phyloP scores from a whole-genome alignment of 768 basidiomycete genomes.

The Serendipita sp. region DNA sequence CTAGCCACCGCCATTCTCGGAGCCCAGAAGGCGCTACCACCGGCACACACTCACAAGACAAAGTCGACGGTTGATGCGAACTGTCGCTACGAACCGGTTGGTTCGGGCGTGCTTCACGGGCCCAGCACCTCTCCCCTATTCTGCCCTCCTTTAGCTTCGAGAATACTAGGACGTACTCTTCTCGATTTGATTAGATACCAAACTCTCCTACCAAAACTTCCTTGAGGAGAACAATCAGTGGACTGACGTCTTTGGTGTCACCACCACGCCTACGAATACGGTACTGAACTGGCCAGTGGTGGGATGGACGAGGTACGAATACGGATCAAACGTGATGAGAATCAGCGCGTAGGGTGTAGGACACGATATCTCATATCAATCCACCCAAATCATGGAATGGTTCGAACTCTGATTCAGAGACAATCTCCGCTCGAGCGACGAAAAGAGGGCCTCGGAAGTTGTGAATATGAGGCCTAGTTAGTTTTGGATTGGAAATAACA shows the following conservation, averaged over 20 bases:
- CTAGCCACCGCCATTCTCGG: too few species aligned
- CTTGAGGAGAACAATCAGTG: constrained; percentile 38
- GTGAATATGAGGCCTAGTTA: too few species aligned
- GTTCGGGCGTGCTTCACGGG: too few species aligned
- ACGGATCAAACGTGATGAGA: neutral
- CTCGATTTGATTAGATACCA: constrained; percentile 22
- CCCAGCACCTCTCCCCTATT: too few species aligned
- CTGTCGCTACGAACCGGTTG: too few species aligned
- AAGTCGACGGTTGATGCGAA: too few species aligned
- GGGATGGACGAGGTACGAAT: neutral
- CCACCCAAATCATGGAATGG: neutral
- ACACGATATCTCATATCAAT: neutral
- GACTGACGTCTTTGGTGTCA: constrained; percentile 37
- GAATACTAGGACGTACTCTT: neutral
- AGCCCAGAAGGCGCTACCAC: too few species aligned
- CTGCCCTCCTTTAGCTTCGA: too few species aligned
- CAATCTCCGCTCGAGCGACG: too few species aligned
- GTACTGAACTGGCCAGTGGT: neutral
- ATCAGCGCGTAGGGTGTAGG: neutral
- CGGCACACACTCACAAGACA: too few species aligned
- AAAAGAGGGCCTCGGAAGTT: too few species aligned
- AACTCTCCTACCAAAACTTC: constrained; percentile 35
- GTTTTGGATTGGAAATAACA: too few species aligned
- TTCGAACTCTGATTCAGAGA: neutral
- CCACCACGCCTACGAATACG: constrained; percentile 22